Evolutionary conservation across 371 early-diverging fungal species (phyloP), one percentile per base, ranked within the genome.

Genomic region (Rhizopus sp.): DNA sequence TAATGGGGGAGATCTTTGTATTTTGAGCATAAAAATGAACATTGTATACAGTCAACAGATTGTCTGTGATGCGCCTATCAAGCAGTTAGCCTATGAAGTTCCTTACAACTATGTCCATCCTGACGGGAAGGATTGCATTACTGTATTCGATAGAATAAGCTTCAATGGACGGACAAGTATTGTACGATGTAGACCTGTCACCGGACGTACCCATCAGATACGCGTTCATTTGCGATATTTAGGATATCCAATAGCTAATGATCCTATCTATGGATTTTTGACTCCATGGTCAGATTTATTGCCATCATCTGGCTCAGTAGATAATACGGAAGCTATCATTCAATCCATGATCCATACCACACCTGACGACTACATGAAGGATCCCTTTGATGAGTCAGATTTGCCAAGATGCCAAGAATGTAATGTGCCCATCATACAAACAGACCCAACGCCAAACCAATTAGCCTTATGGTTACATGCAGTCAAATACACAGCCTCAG

Each of bases 151-250:
- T 41, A 69, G 82, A 3, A 45, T 93, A 3, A 69, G 70, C 13
- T 85, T 80, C 55, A 90, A 92, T 58, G 86, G 87, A 0, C 16
- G 51, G 4, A 86, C 89, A 0, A 89, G 89, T 51, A 77, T 94
- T 3, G 84, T 91, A 16, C 59, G 69, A 52, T 89, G 89, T 73
- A 73, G 82, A 51, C 99, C 99, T 0, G 64, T 90, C 17, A 98
- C 98, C 0, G 99, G 99, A 3, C 82, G 99, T 44, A 98, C 99
- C 0, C 99, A 99, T 69, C 99, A 99, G 75, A 99, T 99, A 55
- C 90, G 99, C 46, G 98, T 99, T 13, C 99, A 99, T 73, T 75
- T 99, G 44, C 92, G 94, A 66, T 91, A 85, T 66, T 82, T 99
- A 1, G 99, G 99, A 5, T 86, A 84, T 66, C 99, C 99, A 0